Conservation (phyloP, 495 filamentous ascomycete genomes). For the Neurospora sp. region DNA sequence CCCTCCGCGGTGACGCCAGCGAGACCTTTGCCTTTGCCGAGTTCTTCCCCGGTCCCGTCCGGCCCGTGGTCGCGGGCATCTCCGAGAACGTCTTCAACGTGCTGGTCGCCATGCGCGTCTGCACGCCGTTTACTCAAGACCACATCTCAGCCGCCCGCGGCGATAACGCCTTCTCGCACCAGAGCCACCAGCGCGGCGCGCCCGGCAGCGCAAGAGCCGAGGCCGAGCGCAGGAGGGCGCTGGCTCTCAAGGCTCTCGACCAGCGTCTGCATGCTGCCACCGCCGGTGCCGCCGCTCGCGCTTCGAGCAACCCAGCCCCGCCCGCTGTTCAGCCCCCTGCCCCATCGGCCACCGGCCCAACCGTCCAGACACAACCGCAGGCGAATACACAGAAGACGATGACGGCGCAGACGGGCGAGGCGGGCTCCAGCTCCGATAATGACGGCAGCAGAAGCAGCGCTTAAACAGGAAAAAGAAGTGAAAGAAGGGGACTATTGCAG, state of each 20-base stretch:
- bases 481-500: not conserved
- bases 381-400: slow-evolving; percentile 37
- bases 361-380: slow-evolving; percentile 40
- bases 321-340: slow-evolving; percentile 29
- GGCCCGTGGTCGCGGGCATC: slow-evolving; percentile 63
- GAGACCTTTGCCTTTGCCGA: slow-evolving; percentile 92
- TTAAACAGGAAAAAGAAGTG: not conserved
- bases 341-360: slow-evolving; percentile 32
- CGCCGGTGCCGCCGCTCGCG: slow-evolving; percentile 33
- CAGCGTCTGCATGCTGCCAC: slow-evolving; percentile 81
- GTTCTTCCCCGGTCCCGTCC: slow-evolving; percentile 85
- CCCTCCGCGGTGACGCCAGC: slow-evolving; percentile 75
- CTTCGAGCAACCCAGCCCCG: slow-evolving; percentile 24
- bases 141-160: slow-evolving; percentile 66
- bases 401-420: slow-evolving; percentile 42
- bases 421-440: slow-evolving; percentile 56
- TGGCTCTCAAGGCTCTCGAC: slow-evolving; percentile 86
- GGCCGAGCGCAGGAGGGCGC: slow-evolving; percentile 47
- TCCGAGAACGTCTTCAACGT: slow-evolving; percentile 64
- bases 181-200: slow-evolving; percentile 44
- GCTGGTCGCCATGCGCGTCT: slow-evolving; percentile 62
- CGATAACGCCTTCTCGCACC: slow-evolving; percentile 14
- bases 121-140: slow-evolving; percentile 77
- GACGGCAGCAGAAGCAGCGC: slow-evolving; percentile 31
- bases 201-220: slow-evolving; percentile 58